Evolutionary conservation across 2,329 filamentous ascomycete genomes (phyloP), one percentile per base, ranked within the genome.

Genomic region (Rutstroemia sydowiana): DNA sequence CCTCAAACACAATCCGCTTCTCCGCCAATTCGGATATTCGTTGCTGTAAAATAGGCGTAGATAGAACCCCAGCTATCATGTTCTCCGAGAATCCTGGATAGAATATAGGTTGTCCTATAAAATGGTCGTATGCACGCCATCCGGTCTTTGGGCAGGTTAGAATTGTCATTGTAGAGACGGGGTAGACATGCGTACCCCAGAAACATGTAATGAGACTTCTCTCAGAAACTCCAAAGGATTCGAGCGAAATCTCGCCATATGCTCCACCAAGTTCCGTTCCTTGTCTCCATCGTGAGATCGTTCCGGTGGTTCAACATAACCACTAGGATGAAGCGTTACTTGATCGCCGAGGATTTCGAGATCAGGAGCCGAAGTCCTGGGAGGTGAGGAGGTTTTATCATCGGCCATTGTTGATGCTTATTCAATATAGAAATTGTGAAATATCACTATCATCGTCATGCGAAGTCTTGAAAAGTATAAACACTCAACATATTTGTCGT

Each of bases 91-190:
- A 98, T 23, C 93, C 93, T 0, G 84, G 72, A 69, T 96, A 98
- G 73, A 92, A 97, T 57, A 96, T 85, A 9, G 90, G 89, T 67
- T 95, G 91, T 20, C 93, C 93, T 61, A 97, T 85, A 57, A 91
- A 79, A 56, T 86, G 75, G 65, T 97, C 89, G 72, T 98, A 98
- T 55, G 88, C 88, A 55, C 93, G 87, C 93, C 93, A 98, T 67
- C 91, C 92, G 46, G 87, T 86, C 51, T 53, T 13, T 5, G 14
- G 11, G 30, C 11, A n/a, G 6, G 11, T 52, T 20, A 43, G 50
- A 32, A 48, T 28, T 48, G 30, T 5, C 2, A 45, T 23, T 13
- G 7, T 18, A 31, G 48, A 40, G 3, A 11, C 8, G n/a, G n/a
- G 23, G 18, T 13, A 36, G 13, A 40, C 8, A 45, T n/a, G 21